Percentiles rank a stretch among this genome's conserved stretches.
These are phyloP conservation scores for Macrophomina pseudophaseolina DNA, from an alignment of 2,329 filamentous ascomycete species.

Conservation along the genomic window DNA sequence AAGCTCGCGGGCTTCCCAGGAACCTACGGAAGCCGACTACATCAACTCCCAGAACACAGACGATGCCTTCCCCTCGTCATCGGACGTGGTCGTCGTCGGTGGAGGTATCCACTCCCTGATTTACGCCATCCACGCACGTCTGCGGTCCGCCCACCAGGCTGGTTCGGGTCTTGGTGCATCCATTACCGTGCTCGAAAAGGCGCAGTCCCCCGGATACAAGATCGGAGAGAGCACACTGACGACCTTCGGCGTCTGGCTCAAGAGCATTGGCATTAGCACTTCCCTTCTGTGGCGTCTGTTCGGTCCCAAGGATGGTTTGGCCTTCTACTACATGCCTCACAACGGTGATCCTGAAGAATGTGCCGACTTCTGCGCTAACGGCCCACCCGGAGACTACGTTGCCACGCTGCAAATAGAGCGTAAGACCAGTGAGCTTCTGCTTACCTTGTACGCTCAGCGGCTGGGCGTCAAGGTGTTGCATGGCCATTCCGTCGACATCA, in stretches of 20 bases:
- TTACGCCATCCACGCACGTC: slow-evolving; percentile 10
- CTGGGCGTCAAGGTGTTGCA: slow-evolving; percentile 3
- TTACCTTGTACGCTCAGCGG: background rate
- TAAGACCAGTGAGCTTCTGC: background rate
- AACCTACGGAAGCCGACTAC: background rate
- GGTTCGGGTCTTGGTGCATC: background rate
- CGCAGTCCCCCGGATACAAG: slow-evolving; percentile 14
- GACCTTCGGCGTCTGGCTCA: slow-evolving; percentile 16
- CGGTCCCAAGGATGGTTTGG: slow-evolving; percentile 6
- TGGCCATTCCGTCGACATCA: background rate
- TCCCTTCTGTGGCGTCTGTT: slow-evolving; percentile 9
- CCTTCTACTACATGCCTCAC: slow-evolving; percentile 16
- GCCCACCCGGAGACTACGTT: background rate
- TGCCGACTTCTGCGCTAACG: slow-evolving; percentile 7
- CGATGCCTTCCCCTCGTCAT: background rate
- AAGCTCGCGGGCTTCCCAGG: background rate
- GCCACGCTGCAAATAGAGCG: slow-evolving; percentile 4
- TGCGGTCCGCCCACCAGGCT: background rate
- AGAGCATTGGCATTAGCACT: slow-evolving; percentile 3
- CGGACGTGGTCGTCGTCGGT: background rate
- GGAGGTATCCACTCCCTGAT: slow-evolving; percentile 32
- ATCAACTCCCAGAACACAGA: background rate
- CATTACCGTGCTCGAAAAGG: slow-evolving; percentile 6
- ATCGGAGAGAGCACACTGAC: slow-evolving; percentile 17
- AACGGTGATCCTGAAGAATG: slow-evolving; percentile 1